A percentile compares a stretch with the other conserved stretches of the same genome.
Conservation (phyloP, 257 asterid species). For the Linderniella brevidens region DNA sequence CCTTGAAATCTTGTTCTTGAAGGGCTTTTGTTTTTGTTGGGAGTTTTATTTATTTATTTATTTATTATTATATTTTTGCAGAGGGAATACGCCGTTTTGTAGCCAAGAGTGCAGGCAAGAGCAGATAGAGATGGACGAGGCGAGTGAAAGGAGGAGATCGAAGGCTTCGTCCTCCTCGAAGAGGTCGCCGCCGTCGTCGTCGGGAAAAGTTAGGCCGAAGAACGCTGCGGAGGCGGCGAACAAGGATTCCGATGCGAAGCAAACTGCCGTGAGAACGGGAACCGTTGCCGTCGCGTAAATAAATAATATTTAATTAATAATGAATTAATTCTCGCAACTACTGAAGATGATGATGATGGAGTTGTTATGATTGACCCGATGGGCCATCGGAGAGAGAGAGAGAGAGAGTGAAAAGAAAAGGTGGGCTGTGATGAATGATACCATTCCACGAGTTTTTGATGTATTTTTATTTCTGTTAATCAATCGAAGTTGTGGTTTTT, state of each 20-base stretch:
- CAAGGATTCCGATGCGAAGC: slow-evolving; percentile 11
- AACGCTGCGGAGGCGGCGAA: slow-evolving; percentile 4
- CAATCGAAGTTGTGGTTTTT: too few species aligned
- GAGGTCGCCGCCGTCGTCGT: slow-evolving; percentile 12
- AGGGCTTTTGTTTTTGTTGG: too few species aligned
- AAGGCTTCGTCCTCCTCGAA: slow-evolving; percentile 11
- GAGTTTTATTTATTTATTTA: not conserved
- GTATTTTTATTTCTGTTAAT: too few species aligned
- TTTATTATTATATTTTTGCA: slow-evolving; percentile 3
- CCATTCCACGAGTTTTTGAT: too few species aligned
- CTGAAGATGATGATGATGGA: too few species aligned
- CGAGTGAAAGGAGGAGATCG: slow-evolving; percentile 12
- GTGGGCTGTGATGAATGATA: too few species aligned
- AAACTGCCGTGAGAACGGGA: not conserved
- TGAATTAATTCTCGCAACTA: not conserved
- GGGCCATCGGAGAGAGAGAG: too few species aligned
- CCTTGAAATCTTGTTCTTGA: not conserved
- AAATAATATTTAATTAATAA: slow-evolving; percentile 12
- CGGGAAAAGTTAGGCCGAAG: not conserved
- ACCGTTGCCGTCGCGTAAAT: slow-evolving; percentile 41
- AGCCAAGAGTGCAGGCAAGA: slow-evolving; percentile 26
- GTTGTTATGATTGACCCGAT: too few species aligned
- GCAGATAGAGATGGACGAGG: slow-evolving; percentile 21
- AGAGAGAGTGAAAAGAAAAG: too few species aligned
- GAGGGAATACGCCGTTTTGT: slow-evolving; percentile 24